phyloP scores from a whole-genome alignment of 1,284 basidiomycete genomes.

The Trichosporon sp. region DNA sequence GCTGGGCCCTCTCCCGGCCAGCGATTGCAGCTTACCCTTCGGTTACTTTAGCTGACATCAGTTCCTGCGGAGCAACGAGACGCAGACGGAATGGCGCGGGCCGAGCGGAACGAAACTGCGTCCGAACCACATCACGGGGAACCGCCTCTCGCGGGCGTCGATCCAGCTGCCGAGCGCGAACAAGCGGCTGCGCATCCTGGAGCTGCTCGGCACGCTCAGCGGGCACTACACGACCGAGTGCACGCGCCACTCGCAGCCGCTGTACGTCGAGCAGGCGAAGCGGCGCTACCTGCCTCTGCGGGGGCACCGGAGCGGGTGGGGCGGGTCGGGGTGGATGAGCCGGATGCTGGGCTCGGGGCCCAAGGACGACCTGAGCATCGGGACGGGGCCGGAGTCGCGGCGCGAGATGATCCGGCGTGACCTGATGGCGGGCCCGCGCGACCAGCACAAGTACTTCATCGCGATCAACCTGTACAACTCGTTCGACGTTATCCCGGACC shows the following conservation, averaged over 20 bases:
- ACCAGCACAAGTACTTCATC: slow-evolving; percentile 90
- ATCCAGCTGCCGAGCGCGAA: slow-evolving; percentile 60
- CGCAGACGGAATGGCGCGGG: slow-evolving; percentile 12
- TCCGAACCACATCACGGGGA: slow-evolving; percentile 19
- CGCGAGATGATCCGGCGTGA: slow-evolving; percentile 51
- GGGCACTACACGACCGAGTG: slow-evolving; percentile 88
- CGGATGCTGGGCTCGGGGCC: slow-evolving; percentile 39
- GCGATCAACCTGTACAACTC: slow-evolving; percentile 97
- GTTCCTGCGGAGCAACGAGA: slow-evolving; percentile 5
- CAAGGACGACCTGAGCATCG: slow-evolving; percentile 25
- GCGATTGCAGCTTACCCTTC: neutral
- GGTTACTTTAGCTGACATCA: slow-evolving; percentile 2
- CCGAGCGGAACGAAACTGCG: slow-evolving; percentile 11
- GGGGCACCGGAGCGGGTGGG: slow-evolving; percentile 64
- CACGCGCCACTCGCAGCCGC: slow-evolving; percentile 70
- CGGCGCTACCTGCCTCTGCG: slow-evolving; percentile 78
- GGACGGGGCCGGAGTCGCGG: slow-evolving; percentile 46
- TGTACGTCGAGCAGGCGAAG: slow-evolving; percentile 74
- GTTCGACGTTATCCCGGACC: slow-evolving; percentile 94
- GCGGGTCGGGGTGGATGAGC: slow-evolving; percentile 58
- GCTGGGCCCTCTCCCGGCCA: too few relatives aligned
- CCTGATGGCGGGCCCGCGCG: slow-evolving; percentile 33
- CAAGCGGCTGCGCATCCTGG: slow-evolving; percentile 76
- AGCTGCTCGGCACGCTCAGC: slow-evolving; percentile 76
- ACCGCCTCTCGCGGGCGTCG: slow-evolving; percentile 33